phyloP scores from a whole-genome alignment of 2,329 filamentous ascomycete species.

The Clarireedia hainanense region DNA sequence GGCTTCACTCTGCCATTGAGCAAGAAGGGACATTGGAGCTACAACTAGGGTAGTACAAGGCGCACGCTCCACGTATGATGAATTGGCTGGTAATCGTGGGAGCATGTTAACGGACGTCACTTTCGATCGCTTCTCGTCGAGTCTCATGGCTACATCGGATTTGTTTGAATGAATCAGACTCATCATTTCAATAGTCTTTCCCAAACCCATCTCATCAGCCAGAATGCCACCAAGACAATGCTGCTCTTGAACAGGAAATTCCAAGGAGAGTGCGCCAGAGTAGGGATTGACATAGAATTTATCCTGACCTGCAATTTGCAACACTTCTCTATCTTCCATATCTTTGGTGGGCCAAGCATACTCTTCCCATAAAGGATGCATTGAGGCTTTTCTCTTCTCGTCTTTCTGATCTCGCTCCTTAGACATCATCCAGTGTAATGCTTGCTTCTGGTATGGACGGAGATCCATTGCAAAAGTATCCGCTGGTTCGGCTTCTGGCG shows the following conservation, averaged over 20 bases:
- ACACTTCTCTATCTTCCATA: conserved; percentile 71
- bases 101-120: conserved; percentile 48
- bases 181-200: conserved; percentile 98
- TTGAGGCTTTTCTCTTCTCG: conserved; percentile 62
- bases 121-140: conserved; percentile 25
- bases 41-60: conserved; percentile 89
- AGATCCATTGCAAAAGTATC: conserved; percentile 75
- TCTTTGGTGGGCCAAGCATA: conserved; percentile 86
- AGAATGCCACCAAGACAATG: conserved; percentile 89
- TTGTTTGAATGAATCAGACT: conserved; percentile 82
- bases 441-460: conserved; percentile 91
- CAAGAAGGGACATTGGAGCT: conserved; percentile 93
- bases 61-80: conserved; percentile 54
- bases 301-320: conserved; percentile 53
- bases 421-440: conserved; percentile 89
- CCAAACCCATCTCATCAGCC: conserved; percentile 95
- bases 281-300: conserved; percentile 96
- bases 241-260: conserved; percentile 90
- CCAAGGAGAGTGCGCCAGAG: conserved; percentile 83
- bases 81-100: conserved; percentile 51
- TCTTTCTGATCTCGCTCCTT: conserved; percentile 79
- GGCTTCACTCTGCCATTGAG: conserved; percentile 95
- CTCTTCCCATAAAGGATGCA: conserved; percentile 97
- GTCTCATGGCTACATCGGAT: conserved; percentile 42
- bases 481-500: conserved; percentile 76